Percentiles rank a stretch among this genome's conserved stretches.
phyloP scores from a whole-genome alignment of 805 yeast genomes.

The Ogataea parapolymorpha region DNA sequence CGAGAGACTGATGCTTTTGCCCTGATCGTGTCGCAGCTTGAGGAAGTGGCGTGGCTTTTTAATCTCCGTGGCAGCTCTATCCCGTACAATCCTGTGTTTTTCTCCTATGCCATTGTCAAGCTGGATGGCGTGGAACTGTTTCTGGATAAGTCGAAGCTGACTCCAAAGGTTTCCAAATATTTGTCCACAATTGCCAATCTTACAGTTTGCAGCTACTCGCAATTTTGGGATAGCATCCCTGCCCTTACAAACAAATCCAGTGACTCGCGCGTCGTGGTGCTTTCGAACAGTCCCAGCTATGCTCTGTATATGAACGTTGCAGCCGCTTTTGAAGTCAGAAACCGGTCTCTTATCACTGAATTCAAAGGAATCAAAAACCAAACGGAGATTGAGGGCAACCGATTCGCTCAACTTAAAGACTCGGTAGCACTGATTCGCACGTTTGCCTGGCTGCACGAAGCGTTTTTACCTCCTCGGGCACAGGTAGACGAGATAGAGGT shows the following conservation, averaged over 20 bases:
- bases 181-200: slow-evolving; percentile 26
- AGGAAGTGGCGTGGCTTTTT: slow-evolving; percentile 52
- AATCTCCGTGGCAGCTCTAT: slow-evolving; percentile 64
- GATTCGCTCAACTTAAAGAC: slow-evolving; percentile 76
- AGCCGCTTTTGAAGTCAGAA: slow-evolving; percentile 17
- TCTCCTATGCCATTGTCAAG: slow-evolving; percentile 54
- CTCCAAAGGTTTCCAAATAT: slow-evolving; percentile 20
- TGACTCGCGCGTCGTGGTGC: slow-evolving; percentile 12
- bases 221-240: slow-evolving; percentile 56
- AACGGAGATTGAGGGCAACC: slow-evolving; percentile 69
- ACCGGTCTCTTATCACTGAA: slow-evolving; percentile 41
- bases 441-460: slow-evolving; percentile 78
- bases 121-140: slow-evolving; percentile 37
- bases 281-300: slow-evolving; percentile 29
- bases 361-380: slow-evolving; percentile 75
- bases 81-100: slow-evolving; percentile 83
- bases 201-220: slow-evolving; percentile 47
- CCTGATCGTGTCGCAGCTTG: slow-evolving; percentile 49
- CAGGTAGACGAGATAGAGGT: slow-evolving; percentile 58
- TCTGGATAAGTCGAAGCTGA: slow-evolving; percentile 41
- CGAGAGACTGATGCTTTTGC: slow-evolving; percentile 35
- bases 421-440: slow-evolving; percentile 73
- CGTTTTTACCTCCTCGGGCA: slow-evolving; percentile 28
- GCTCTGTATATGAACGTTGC: slow-evolving; percentile 29
- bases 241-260: slow-evolving; percentile 13